Percentiles rank a stretch among this genome's conserved stretches.
Conservation (phyloP, 352 stramenopile species). For the Blastocystis sp. region DNA sequence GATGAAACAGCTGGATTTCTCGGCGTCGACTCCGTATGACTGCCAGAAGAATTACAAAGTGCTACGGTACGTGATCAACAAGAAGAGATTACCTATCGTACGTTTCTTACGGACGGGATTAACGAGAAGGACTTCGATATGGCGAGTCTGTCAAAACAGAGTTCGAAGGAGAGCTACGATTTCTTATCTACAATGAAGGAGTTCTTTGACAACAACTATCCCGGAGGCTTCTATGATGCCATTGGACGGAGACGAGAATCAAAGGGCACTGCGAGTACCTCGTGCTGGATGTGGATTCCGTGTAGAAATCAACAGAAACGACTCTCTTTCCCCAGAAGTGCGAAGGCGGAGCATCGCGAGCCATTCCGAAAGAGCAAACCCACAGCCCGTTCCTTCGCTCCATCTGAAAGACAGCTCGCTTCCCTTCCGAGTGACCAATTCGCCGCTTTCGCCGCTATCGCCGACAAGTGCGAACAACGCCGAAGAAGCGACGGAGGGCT, state of each 20-base stretch:
- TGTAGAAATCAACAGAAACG: background rate
- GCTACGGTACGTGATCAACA: slow-evolving; percentile 12
- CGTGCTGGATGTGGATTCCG: background rate
- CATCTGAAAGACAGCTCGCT: too few relatives aligned
- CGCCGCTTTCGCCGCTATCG: too few relatives aligned
- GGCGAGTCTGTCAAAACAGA: slow-evolving; percentile 43
- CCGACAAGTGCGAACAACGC: too few relatives aligned
- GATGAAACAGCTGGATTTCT: slow-evolving; percentile 67
- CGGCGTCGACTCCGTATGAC: slow-evolving; percentile 41
- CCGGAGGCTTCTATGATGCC: slow-evolving; percentile 16
- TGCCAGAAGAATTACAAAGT: slow-evolving; percentile 69
- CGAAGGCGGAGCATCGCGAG: too few relatives aligned
- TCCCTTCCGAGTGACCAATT: too few relatives aligned
- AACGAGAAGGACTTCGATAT: slow-evolving; percentile 39
- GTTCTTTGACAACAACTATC: slow-evolving; percentile 46
- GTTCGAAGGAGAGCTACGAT: slow-evolving; percentile 30
- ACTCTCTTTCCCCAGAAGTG: too few relatives aligned
- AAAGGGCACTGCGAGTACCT: slow-evolving; percentile 23
- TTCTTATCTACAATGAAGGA: slow-evolving; percentile 32
- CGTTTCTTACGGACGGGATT: background rate
- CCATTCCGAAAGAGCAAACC: too few relatives aligned
- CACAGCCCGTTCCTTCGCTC: too few relatives aligned
- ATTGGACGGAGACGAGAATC: slow-evolving; percentile 15
- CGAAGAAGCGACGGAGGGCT: too few relatives aligned
- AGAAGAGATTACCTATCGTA: slow-evolving; percentile 62